Base-by-base conservation (phyloP, 2,329 filamentous ascomycete species). In the Colletotrichum eleusines region DNA sequence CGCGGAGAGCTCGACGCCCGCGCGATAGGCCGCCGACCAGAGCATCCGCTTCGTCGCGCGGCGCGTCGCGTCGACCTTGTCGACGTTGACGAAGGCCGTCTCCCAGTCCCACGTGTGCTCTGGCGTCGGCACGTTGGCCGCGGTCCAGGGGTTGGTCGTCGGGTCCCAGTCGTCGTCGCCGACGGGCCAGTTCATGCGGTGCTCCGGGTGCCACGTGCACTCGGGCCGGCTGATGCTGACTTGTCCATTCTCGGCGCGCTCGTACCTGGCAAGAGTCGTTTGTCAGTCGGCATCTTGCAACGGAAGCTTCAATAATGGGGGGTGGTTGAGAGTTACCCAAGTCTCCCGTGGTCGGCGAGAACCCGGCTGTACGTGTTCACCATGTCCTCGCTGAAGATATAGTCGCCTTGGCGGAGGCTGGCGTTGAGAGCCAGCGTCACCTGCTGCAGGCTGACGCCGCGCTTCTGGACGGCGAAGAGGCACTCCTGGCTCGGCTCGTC, bases 11-110 rank as follows among this genome's bases (percentile, higher is more conserved):
- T 81, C 82, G 54, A 74, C 73, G 33, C 83, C 83, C 68, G 84
- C 77, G 48, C 83, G 81, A 71, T 78, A 84, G 28, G 78, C 81
- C 26, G 83, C 74, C 31, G 79, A 76, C 62, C 77, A 77, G 66
- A 80, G 76, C 70, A 79, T 79, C 35, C 77, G 38, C 50, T 72
- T 72, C 8, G 65, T 72, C 23, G 59, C 76, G 8, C 50, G 69
- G 8, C 75, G 51, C 3, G 31, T 60, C 2, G 44, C 26, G 63
- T 72, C 53, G 50, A 71, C 63, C 28, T 78, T 60, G 50, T 77
- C 65, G 75, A 77, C 14, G 74, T 72, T 66, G 26, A 54, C 28
- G 9, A 77, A 73, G 9, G 77, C 48, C 5, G 53, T 51, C 44
- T 74, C 71, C 75, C 78, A 79, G 23, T 59, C 33, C 28, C 73